A percentile compares a stretch with the other conserved stretches of the same genome.
phyloP scores from a whole-genome alignment of 2,329 filamentous ascomycete genomes.

The Fusarium drepaniforme region DNA sequence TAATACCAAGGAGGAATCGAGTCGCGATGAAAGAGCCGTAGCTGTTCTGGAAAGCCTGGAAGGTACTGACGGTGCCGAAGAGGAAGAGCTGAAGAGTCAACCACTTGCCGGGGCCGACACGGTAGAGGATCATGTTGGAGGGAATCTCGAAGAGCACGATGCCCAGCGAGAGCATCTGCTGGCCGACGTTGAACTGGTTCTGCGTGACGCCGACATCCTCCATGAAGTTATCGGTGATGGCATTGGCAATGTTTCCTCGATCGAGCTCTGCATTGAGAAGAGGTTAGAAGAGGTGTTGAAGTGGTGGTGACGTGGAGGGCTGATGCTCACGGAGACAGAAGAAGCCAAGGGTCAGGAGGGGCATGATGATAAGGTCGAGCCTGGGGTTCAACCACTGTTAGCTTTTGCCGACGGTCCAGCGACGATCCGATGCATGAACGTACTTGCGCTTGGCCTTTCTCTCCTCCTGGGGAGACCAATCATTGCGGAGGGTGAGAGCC shows the following conservation, averaged over 20 bases:
- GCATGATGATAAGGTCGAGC: conserved; percentile 57
- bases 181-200: conserved; percentile 65
- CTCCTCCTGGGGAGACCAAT: conserved; percentile 54
- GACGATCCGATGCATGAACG: conserved; percentile 23
- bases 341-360: conserved; percentile 56
- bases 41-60: conserved; percentile 64
- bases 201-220: conserved; percentile 62
- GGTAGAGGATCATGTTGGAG: conserved; percentile 52
- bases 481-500: conserved; percentile 42
- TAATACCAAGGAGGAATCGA: conserved; percentile 64
- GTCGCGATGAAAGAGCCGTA: conserved; percentile 62
- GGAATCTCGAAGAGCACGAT: conserved; percentile 60
- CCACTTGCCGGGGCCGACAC: conserved; percentile 61
- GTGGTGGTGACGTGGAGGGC: not conserved
- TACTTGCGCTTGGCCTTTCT: conserved; percentile 53
- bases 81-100: conserved; percentile 65
- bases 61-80: conserved; percentile 65
- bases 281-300: not conserved
- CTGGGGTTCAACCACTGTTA: conserved; percentile 31
- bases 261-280: conserved; percentile 48
- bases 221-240: conserved; percentile 62
- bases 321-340: conserved; percentile 55
- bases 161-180: conserved; percentile 62
- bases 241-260: conserved; percentile 59
- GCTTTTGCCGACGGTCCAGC: not conserved